phyloP scores from a whole-genome alignment of 179 eudicot genomes.

The Sideroxylon spinosum region DNA sequence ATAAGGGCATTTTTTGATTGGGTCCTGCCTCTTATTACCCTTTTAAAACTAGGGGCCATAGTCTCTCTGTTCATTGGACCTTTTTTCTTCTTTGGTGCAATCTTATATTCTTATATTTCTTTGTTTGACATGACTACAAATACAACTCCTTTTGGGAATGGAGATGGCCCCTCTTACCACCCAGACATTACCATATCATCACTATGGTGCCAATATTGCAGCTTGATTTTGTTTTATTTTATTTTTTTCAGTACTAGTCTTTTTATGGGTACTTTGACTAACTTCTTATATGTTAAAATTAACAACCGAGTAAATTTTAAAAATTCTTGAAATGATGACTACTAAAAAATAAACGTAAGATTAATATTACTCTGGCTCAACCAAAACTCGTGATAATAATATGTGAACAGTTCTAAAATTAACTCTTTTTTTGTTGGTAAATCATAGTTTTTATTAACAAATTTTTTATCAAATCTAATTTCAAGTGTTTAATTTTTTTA shows the following conservation, averaged over 20 bases:
- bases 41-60: background rate
- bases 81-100: background rate
- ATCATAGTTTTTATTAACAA: no score
- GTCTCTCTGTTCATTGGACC: background rate
- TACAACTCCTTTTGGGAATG: background rate
- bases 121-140: background rate
- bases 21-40: background rate
- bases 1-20: background rate
- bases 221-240: no score
- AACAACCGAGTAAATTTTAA: no score
- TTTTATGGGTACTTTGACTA: no score
- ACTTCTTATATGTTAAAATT: no score
- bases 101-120: background rate
- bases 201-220: background rate
- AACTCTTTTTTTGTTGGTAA: background rate
- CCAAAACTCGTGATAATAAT: background rate
- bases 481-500: no score
- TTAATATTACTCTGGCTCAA: no score
- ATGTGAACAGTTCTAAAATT: background rate
- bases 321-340: no score
- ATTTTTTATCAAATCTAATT: no score
- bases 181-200: background rate
- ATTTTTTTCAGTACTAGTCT: no score
- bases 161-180: background rate
- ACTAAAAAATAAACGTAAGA: no score